Evolutionary conservation across 345 rosid genomes (phyloP).

Genomic region (Alliaria petiolata): DNA sequence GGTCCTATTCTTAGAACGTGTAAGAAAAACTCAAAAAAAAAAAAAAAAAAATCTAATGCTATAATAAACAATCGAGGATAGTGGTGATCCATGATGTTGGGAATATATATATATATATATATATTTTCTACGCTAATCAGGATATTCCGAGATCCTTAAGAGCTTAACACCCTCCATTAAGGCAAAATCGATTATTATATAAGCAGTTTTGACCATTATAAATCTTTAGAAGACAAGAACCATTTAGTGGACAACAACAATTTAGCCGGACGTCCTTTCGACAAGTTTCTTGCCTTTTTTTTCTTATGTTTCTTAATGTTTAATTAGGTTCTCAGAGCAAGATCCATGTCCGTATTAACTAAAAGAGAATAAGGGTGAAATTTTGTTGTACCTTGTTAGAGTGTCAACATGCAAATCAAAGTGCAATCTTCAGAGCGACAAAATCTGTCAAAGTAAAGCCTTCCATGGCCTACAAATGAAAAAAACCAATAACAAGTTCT

Average conservation of each 20-base stretch:
- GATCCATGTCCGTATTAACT: constrained; percentile 3
- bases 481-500: no score
- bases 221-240: constrained; percentile 18
- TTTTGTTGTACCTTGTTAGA: constrained; percentile 9
- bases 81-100: constrained; percentile 33
- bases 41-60: not conserved
- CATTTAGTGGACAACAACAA: constrained; percentile 28
- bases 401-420: constrained; percentile 31
- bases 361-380: not conserved
- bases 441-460: constrained; percentile 44
- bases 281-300: not conserved
- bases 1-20: constrained; percentile 29
- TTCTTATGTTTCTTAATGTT: constrained; percentile 5
- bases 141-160: constrained; percentile 20
- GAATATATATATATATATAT: no score
- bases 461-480: no score
- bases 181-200: not conserved
- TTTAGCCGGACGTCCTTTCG: constrained; percentile 24
- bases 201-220: constrained; percentile 5
- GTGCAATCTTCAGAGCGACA: constrained; percentile 64
- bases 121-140: not conserved
- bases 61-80: constrained; percentile 20
- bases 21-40: not conserved
- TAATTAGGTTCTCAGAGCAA: not conserved
- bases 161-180: constrained; percentile 12